These are phyloP conservation scores for Xylaria sp. DNA, from an alignment of 2,329 filamentous ascomycete genomes.

Conservation along the genomic window DNA sequence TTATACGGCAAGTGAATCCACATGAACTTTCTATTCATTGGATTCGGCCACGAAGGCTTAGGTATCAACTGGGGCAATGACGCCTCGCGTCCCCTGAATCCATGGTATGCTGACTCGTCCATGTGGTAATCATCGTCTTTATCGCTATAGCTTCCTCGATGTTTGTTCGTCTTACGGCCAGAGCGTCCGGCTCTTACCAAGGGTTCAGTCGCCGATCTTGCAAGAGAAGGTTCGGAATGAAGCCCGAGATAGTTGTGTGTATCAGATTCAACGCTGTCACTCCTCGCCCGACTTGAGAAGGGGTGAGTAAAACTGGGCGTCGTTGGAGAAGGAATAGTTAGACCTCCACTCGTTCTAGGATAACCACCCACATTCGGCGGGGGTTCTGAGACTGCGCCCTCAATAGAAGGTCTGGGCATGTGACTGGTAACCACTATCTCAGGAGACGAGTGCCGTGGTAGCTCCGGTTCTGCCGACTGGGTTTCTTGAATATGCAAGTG, in stretches of 20 bases:
- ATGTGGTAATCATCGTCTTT: neutral
- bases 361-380: slow-evolving; percentile 13
- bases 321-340: slow-evolving; percentile 32
- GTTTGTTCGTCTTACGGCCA: no score
- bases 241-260: slow-evolving; percentile 10
- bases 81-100: slow-evolving; percentile 6
- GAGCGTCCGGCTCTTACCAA: neutral
- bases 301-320: slow-evolving; percentile 29
- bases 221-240: neutral
- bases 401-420: slow-evolving; percentile 26
- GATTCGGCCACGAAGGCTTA: slow-evolving; percentile 38
- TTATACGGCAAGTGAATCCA: slow-evolving; percentile 56
- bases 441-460: slow-evolving; percentile 25
- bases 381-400: slow-evolving; percentile 23
- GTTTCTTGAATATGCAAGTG: slow-evolving; percentile 26
- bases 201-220: neutral
- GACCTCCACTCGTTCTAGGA: slow-evolving; percentile 26
- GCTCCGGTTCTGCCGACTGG: slow-evolving; percentile 11
- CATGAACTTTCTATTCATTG: slow-evolving; percentile 44
- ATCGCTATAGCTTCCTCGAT: no score
- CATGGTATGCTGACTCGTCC: neutral
- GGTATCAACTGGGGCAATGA: slow-evolving; percentile 33
- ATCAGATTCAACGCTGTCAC: slow-evolving; percentile 23
- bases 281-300: slow-evolving; percentile 24
- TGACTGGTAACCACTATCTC: slow-evolving; percentile 37